These are phyloP conservation scores for Musa balbisiana DNA, from an alignment of 202 grass and related monocot species.

Conservation along the genomic window DNA sequence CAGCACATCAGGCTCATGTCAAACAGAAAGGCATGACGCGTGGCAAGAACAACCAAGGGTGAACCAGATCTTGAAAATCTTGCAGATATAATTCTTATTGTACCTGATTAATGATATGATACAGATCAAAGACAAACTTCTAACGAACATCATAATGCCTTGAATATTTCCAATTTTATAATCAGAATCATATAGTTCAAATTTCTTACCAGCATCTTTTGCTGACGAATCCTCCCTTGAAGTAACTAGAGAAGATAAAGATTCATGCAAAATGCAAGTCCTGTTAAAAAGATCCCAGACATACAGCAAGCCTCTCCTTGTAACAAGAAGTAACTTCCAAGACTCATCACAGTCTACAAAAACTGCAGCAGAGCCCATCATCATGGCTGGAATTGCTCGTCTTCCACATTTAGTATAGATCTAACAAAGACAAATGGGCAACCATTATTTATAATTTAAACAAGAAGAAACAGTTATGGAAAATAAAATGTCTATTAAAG, in stretches of 20 bases:
- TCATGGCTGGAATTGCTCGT: slow-evolving; percentile 79
- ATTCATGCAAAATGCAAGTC: slow-evolving; percentile 76
- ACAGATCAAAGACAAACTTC: slow-evolving; percentile 3
- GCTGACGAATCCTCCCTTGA: slow-evolving; percentile 38
- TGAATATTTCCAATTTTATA: not conserved
- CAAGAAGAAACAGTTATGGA: not conserved
- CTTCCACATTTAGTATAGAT: slow-evolving; percentile 89
- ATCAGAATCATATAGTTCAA: slow-evolving; percentile 12
- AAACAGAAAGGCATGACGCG: slow-evolving; percentile 75
- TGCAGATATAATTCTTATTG: slow-evolving; percentile 81
- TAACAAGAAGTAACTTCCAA: slow-evolving; percentile 91
- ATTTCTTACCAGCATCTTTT: slow-evolving; percentile 69
- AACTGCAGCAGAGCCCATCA: slow-evolving; percentile 78
- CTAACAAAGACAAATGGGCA: slow-evolving; percentile 36
- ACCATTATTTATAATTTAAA: slow-evolving; percentile 15
- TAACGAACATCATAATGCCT: not conserved
- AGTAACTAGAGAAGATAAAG: slow-evolving; percentile 61
- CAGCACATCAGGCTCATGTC: slow-evolving; percentile 79
- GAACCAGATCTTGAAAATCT: slow-evolving; percentile 85
- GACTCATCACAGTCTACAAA: slow-evolving; percentile 90
- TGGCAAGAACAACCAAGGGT: slow-evolving; percentile 71
- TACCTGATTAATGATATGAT: slow-evolving; percentile 35
- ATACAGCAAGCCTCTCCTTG: slow-evolving; percentile 72
- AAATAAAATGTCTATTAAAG: slow-evolving; percentile 8
- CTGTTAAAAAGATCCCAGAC: slow-evolving; percentile 77